Percentiles rank a stretch among this genome's conserved stretches.
Evolutionary conservation across 2,329 filamentous ascomycete species (phyloP).

Genomic region (Aspergillus glaucus): DNA sequence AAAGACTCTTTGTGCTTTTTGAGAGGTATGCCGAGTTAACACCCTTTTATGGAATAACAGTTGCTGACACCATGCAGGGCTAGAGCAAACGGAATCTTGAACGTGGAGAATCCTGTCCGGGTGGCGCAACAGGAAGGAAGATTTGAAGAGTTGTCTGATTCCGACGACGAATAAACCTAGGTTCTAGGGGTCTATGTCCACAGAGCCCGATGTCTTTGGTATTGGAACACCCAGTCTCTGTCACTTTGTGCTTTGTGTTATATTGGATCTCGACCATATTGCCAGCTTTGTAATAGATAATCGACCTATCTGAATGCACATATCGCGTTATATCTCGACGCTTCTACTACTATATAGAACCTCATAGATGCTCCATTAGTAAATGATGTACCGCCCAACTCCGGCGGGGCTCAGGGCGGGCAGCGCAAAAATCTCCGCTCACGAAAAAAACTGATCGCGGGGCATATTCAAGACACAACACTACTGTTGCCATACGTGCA

Average conservation of each 20-base stretch:
- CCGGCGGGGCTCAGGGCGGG: constrained; percentile 6
- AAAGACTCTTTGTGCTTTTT: constrained; percentile 82
- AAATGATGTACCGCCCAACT: constrained; percentile 12
- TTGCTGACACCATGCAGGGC: constrained; percentile 41
- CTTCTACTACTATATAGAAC: too few relatives aligned
- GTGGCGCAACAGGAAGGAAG: constrained; percentile 63
- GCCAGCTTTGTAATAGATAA: too few relatives aligned
- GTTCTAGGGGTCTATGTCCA: too few relatives aligned
- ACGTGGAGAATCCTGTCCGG: constrained; percentile 72
- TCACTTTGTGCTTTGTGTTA: too few relatives aligned
- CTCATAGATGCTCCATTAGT: background rate
- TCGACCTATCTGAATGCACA: too few relatives aligned
- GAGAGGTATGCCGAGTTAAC: constrained; percentile 55
- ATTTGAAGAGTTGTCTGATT: constrained; percentile 62
- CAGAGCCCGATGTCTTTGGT: too few relatives aligned
- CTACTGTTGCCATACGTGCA: background rate
- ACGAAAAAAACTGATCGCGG: constrained; percentile 25
- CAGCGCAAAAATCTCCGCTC: constrained; percentile 19
- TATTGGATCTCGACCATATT: too few relatives aligned
- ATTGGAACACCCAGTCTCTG: too few relatives aligned
- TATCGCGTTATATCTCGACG: too few relatives aligned
- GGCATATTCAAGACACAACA: constrained; percentile 10
- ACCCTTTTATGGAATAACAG: background rate
- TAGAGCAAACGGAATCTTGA: constrained; percentile 67
- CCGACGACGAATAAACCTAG: constrained; percentile 32